Evolutionary conservation across 2,329 filamentous ascomycete species (phyloP).

Genomic region (Pseudogymnoascus pannorum): DNA sequence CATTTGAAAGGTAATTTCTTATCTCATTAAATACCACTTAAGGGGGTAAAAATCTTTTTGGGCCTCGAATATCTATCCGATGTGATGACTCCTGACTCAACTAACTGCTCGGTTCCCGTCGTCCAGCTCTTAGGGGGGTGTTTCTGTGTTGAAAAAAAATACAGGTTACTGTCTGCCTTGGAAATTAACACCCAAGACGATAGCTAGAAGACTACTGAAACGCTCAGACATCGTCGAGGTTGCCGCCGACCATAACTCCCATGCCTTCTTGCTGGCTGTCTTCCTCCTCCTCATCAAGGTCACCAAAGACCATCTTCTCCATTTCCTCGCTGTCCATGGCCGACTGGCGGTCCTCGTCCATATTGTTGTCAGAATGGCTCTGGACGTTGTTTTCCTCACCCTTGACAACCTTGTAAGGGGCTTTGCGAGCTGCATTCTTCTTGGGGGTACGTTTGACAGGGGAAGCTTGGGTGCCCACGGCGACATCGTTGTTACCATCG

Average conservation of each 20-base stretch:
- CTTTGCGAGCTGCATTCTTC: conserved; percentile 10
- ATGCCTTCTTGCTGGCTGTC: not conserved
- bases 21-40: not conserved
- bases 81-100: not conserved
- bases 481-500: conserved; percentile 9
- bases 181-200: not conserved
- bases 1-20: not conserved
- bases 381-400: not conserved
- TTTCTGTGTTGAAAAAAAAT: not conserved
- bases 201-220: not conserved
- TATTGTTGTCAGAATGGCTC: not conserved
- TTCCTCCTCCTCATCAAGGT: not conserved
- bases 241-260: not conserved
- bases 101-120: not conserved
- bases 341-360: not conserved
- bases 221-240: not conserved
- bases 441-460: conserved; percentile 6
- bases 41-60: not conserved
- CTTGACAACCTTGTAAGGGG: conserved; percentile 14
- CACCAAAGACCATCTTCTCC: not conserved
- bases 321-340: not conserved
- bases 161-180: not conserved
- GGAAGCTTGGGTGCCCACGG: not conserved
- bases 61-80: not conserved
- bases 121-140: not conserved